These are phyloP conservation scores for Didymella pinodella DNA, from an alignment of 2,329 filamentous ascomycete genomes.

Conservation along the genomic window DNA sequence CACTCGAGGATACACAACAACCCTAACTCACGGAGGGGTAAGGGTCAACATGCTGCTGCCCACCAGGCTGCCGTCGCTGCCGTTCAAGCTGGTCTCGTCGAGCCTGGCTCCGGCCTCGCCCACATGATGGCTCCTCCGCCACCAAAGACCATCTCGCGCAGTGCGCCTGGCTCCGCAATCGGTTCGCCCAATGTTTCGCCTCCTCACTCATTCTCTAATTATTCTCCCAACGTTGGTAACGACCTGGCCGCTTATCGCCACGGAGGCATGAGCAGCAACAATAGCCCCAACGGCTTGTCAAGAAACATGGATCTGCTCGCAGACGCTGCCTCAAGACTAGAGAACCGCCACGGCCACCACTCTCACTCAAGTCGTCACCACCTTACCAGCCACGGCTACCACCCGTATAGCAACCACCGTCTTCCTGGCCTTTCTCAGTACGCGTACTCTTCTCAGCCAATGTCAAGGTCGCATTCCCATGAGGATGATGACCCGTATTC, in stretches of 20 bases:
- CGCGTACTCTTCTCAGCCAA: conserved; percentile 78
- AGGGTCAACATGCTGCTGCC: conserved; percentile 76
- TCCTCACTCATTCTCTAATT: conserved; percentile 80
- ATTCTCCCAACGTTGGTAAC: conserved; percentile 65
- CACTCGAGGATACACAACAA: conserved; percentile 99
- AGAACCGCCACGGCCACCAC: conserved; percentile 64
- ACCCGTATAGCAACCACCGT: conserved; percentile 62
- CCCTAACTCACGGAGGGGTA: conserved; percentile 91
- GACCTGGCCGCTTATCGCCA: conserved; percentile 64
- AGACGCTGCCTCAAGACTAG: conserved; percentile 71
- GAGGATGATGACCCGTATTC: conserved; percentile 83
- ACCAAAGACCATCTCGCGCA: conserved; percentile 80
- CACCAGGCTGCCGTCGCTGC: conserved; percentile 64
- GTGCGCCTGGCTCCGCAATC: conserved; percentile 84
- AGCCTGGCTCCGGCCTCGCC: conserved; percentile 57
- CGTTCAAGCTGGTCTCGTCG: conserved; percentile 59
- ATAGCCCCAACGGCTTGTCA: conserved; percentile 58
- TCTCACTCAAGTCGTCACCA: conserved; percentile 51
- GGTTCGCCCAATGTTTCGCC: conserved; percentile 96
- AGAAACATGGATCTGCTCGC: conserved; percentile 74
- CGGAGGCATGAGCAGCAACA: conserved; percentile 43
- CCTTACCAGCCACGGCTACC: conserved; percentile 52
- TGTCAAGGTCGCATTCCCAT: conserved; percentile 87
- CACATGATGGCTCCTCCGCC: conserved; percentile 81
- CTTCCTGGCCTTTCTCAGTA: conserved; percentile 62